Conservation (phyloP, 352 stramenopile genomes). For the Phytophthora citrophthora region DNA sequence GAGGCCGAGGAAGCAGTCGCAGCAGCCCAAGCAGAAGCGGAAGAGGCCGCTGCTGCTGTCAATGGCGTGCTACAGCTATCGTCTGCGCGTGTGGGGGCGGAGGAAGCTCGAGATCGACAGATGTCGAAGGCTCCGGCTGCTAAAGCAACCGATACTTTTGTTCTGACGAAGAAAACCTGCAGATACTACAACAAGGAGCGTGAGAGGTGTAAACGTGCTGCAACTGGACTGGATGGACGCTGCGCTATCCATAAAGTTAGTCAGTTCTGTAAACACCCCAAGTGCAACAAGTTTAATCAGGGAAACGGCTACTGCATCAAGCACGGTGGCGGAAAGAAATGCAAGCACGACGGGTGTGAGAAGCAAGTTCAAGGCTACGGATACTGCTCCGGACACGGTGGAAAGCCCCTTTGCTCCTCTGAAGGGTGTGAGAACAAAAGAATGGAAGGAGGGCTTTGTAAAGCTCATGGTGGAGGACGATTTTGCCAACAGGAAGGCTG, state of each 20-base stretch:
- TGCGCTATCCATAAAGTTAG: constrained; percentile 86
- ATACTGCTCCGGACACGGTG: constrained; percentile 85
- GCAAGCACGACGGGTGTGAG: constrained; percentile 76
- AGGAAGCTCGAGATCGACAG: constrained; percentile 11
- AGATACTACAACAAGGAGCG: constrained; percentile 80
- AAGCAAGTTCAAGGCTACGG: constrained; percentile 88
- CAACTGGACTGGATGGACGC: constrained; percentile 75
- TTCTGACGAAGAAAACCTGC: constrained; percentile 54
- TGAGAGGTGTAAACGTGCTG: constrained; percentile 61
- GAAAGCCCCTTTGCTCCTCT: constrained; percentile 77
- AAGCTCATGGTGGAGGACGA: constrained; percentile 80
- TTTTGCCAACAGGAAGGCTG: constrained; percentile 79
- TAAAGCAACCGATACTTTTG: constrained; percentile 23
- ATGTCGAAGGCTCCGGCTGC: constrained; percentile 13
- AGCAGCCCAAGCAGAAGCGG: constrained; percentile 21
- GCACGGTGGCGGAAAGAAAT: constrained; percentile 87
- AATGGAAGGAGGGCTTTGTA: constrained; percentile 89
- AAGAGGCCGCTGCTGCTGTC: constrained; percentile 26
- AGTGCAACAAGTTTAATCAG: constrained; percentile 88
- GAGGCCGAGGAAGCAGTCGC: constrained; percentile 27
- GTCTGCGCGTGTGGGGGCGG: constrained; percentile 10
- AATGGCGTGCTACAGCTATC: constrained; percentile 34
- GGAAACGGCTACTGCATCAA: constrained; percentile 87
- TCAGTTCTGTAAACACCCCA: constrained; percentile 82
- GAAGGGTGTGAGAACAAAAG: constrained; percentile 84